phyloP scores from a whole-genome alignment of 2,329 filamentous ascomycete genomes.

The Anisogramma anomala region DNA sequence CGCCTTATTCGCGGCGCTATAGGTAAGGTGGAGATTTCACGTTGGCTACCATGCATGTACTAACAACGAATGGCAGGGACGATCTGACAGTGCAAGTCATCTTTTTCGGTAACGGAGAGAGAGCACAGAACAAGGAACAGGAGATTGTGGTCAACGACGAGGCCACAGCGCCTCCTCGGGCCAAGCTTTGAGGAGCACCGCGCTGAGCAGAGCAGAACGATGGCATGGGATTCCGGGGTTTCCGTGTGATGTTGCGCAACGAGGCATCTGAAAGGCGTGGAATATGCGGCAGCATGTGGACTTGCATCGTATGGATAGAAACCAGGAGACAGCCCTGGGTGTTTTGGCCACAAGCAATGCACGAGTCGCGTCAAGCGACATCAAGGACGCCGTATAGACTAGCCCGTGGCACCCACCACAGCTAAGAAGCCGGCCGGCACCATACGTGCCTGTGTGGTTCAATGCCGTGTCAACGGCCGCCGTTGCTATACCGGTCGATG shows the following conservation, averaged over 20 bases:
- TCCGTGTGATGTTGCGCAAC: slow-evolving; percentile 1
- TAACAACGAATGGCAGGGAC: slow-evolving; percentile 45
- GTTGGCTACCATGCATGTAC: neutral
- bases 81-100: slow-evolving; percentile 97
- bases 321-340: neutral
- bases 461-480: neutral
- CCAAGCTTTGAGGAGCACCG: neutral
- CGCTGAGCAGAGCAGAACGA: neutral
- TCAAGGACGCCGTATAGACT: neutral
- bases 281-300: neutral
- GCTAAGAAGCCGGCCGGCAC: too few species aligned
- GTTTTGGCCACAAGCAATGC: neutral
- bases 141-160: slow-evolving; percentile 76
- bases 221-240: neutral
- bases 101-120: slow-evolving; percentile 80
- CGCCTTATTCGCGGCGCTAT: slow-evolving; percentile 83
- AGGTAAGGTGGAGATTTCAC: slow-evolving; percentile 43
- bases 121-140: slow-evolving; percentile 40
- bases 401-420: too few species aligned
- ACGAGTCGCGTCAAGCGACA: neutral
- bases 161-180: slow-evolving; percentile 52
- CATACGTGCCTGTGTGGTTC: neutral
- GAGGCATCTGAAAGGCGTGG: slow-evolving; percentile 6
- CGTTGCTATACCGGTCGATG: neutral
- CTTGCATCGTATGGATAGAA: neutral